Conservation (phyloP, 306 rosid species). For the Vigna mungo region DNA sequence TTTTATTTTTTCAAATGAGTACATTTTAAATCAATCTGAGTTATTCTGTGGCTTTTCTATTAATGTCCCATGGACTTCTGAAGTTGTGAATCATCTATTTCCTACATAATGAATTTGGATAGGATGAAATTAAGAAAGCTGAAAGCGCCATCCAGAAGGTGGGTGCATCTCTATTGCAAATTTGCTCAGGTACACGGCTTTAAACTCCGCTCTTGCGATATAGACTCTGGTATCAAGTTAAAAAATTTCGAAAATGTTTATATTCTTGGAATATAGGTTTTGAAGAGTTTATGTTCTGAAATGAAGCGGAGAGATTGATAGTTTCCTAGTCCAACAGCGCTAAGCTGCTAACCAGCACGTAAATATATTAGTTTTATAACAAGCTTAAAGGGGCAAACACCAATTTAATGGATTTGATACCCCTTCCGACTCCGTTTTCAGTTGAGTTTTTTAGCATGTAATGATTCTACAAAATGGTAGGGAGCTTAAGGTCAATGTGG, state of each 20-base stretch:
- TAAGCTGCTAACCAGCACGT: slow-evolving; percentile 3
- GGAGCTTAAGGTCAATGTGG: slow-evolving; percentile 6
- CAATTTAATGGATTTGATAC: slow-evolving; percentile 7
- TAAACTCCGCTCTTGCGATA: slow-evolving; percentile 16
- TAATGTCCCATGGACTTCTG: slow-evolving; percentile 8
- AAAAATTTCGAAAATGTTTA: background rate
- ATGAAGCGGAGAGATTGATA: slow-evolving; percentile 19
- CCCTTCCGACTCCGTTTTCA: background rate
- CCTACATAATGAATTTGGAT: slow-evolving; percentile 36
- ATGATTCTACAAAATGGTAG: background rate
- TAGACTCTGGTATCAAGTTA: background rate
- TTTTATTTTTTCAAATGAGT: background rate
- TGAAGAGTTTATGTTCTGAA: slow-evolving; percentile 1
- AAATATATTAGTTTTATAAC: background rate
- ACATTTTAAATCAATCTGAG: background rate
- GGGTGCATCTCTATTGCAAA: slow-evolving; percentile 80
- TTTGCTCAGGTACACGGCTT: slow-evolving; percentile 67
- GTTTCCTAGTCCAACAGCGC: background rate
- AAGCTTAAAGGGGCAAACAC: background rate
- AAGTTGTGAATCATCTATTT: slow-evolving; percentile 27
- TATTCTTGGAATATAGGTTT: background rate
- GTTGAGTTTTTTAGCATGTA: background rate
- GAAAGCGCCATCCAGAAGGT: slow-evolving; percentile 76
- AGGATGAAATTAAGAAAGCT: slow-evolving; percentile 86
- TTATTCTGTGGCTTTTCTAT: slow-evolving; percentile 14